phyloP scores from a whole-genome alignment of 345 rosid genomes.

The Aquilaria sinensis region DNA sequence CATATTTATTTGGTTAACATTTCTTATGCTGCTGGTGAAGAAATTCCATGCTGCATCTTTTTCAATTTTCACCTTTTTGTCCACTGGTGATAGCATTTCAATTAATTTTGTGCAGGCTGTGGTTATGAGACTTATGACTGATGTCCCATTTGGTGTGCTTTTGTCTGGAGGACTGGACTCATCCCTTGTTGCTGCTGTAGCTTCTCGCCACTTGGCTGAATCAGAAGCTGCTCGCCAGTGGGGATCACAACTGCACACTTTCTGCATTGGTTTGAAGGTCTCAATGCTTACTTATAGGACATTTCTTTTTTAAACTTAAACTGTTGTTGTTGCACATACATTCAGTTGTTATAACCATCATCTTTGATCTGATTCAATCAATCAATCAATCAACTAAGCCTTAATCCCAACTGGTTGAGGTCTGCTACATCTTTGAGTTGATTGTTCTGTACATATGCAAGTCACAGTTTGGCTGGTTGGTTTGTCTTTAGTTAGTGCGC shows the following conservation, averaged over 20 bases:
- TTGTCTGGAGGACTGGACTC: constrained; percentile 89
- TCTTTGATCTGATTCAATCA: too few relatives aligned
- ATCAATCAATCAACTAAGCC: too few relatives aligned
- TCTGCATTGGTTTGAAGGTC: constrained; percentile 80
- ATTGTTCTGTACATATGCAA: too few relatives aligned
- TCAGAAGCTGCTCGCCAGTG: constrained; percentile 73
- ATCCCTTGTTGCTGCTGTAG: constrained; percentile 80
- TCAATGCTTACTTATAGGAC: constrained; percentile 8
- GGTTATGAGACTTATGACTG: constrained; percentile 76
- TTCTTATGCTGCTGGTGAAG: too few relatives aligned
- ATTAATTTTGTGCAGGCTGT: constrained; percentile 49
- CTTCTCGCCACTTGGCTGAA: constrained; percentile 51
- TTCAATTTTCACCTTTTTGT: not conserved
- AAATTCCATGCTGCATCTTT: too few relatives aligned
- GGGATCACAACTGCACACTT: constrained; percentile 75
- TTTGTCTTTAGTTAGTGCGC: too few relatives aligned
- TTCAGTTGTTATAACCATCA: too few relatives aligned
- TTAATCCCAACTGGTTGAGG: too few relatives aligned
- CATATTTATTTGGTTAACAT: not conserved
- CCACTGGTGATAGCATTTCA: not conserved
- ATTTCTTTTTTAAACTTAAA: too few relatives aligned
- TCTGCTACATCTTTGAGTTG: too few relatives aligned
- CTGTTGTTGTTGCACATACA: too few relatives aligned
- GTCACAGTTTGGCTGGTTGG: too few relatives aligned
- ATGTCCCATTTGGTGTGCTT: constrained; percentile 88